Evolutionary conservation across 192 early-diverging fungal species (phyloP).

Genomic region (Mortierella hygrophila): DNA sequence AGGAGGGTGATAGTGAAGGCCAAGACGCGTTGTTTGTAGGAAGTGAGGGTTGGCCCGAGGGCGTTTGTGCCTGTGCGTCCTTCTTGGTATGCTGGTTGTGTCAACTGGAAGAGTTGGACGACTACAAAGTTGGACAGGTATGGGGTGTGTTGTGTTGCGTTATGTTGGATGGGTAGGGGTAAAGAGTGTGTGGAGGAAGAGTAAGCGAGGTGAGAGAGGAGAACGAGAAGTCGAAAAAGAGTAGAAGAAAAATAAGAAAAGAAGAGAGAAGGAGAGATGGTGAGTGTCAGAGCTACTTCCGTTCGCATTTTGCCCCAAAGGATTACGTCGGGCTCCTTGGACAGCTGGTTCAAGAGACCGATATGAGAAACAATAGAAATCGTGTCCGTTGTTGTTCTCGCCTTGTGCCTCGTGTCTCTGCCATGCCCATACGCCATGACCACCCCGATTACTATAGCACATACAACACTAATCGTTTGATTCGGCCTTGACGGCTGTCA

Average conservation of each 20-base stretch:
- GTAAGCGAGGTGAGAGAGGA: neutral
- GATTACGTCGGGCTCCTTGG: neutral
- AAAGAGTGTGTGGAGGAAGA: neutral
- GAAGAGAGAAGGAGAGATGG: neutral
- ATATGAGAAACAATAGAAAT: neutral
- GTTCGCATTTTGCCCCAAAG: neutral
- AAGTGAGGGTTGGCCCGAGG: neutral
- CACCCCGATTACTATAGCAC: neutral
- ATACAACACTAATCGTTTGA: neutral
- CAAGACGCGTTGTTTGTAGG: neutral
- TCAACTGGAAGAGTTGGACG: neutral
- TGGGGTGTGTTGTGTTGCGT: neutral
- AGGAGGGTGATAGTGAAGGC: neutral
- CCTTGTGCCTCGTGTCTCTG: neutral
- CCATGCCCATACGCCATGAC: neutral
- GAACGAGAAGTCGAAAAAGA: neutral
- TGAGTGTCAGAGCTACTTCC: neutral
- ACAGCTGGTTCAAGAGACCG: slow-evolving; percentile 1
- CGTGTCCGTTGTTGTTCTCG: no score
- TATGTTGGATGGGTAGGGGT: neutral
- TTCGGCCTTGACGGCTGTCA: neutral
- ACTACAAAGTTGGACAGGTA: neutral
- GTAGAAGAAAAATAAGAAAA: neutral
- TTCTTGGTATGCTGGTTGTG: no score
- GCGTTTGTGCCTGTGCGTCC: neutral